Evolutionary conservation across 352 stramenopile genomes (phyloP), one percentile per base, ranked within the genome.

Genomic region (Phytophthora sansomeana): DNA sequence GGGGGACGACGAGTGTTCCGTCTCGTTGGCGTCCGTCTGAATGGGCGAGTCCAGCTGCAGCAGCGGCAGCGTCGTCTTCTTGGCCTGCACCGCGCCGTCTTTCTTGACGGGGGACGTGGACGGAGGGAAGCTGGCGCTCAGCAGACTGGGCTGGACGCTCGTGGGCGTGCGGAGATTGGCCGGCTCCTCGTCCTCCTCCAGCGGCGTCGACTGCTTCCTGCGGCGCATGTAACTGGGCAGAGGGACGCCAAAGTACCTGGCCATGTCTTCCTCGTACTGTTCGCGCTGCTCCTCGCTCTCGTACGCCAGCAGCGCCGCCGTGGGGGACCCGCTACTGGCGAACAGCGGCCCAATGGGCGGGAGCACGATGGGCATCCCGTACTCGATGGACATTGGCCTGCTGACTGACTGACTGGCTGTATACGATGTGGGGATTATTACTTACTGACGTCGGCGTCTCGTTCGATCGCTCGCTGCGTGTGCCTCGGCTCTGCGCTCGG

Each of bases 91-190:
- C 8, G 39, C 63, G 32, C 39, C 49, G 29, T 87, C 79, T 46
- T 92, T 90, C 54, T 85, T 85, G 7, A 92, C 61, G n/a, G 83
- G 83, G 17, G 83, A 92, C 61, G 81, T 83, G 19, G 63, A 81
- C 30, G 78, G 72, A 19, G 78, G 69, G 51, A 89, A 87, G 52
- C 58, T 48, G n/a, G 44, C 62, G 49, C 56, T 51, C 26, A 75
- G 54, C 17, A 66, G 63, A 30, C 58, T 52, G 26, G 63, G 55
- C 43, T 89, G 72, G 9, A 78, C 72, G 54, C 80, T 85, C 33
- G 83, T 92, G 16, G 83, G 81, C 24, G 83, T 92, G 33, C 81
- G 75, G 11, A 91, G 39, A 44, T 55, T 81, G 26, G 46, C 59
- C 16, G 44, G 43, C 11, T 58, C 21, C 9, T 74, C 63, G 9